A percentile compares a stretch with the other conserved stretches of the same genome.
Conservation (phyloP, 371 early-diverging fungal species). For the Globomyces sp. region DNA sequence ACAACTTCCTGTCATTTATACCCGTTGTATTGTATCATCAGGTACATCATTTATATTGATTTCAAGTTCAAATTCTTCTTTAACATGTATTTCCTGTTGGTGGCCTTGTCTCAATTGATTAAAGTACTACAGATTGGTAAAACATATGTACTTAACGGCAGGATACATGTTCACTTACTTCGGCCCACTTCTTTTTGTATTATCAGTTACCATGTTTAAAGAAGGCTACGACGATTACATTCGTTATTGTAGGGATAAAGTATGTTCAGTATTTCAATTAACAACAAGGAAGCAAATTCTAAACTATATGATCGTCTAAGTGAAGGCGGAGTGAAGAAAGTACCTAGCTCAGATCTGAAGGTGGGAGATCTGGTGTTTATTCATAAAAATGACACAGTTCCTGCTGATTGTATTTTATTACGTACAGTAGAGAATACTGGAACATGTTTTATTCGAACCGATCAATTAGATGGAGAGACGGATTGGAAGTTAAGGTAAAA, state of each 20-base stretch:
- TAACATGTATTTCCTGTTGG: conserved; percentile 95
- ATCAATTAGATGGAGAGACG: conserved; percentile 99
- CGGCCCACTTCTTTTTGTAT: conserved; percentile 93
- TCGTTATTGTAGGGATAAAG: conserved; percentile 82
- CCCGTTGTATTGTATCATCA: conserved; percentile 93
- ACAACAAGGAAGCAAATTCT: conserved; percentile 78
- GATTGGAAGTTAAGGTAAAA: conserved; percentile 92
- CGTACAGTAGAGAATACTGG: conserved; percentile 84
- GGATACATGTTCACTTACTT: conserved; percentile 92
- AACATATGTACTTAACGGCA: no score
- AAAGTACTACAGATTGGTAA: conserved; percentile 76
- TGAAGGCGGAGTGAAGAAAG: conserved; percentile 54
- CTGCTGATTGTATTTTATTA: conserved; percentile 90
- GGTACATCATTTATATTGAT: no score
- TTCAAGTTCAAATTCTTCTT: conserved; percentile 89
- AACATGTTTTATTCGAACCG: conserved; percentile 97
- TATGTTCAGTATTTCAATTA: background rate
- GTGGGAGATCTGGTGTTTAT: conserved; percentile 95
- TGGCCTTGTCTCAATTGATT: conserved; percentile 92
- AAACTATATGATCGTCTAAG: conserved; percentile 69
- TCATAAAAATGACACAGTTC: conserved; percentile 78
- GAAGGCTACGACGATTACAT: conserved; percentile 96
- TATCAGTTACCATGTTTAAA: conserved; percentile 91
- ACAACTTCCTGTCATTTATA: conserved; percentile 86
- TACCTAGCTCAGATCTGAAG: conserved; percentile 82